A percentile compares a stretch with the other conserved stretches of the same genome.
These are phyloP conservation scores for Euptelea pleiosperma DNA, from an alignment of 164 flowering plant species.

Conservation along the genomic window DNA sequence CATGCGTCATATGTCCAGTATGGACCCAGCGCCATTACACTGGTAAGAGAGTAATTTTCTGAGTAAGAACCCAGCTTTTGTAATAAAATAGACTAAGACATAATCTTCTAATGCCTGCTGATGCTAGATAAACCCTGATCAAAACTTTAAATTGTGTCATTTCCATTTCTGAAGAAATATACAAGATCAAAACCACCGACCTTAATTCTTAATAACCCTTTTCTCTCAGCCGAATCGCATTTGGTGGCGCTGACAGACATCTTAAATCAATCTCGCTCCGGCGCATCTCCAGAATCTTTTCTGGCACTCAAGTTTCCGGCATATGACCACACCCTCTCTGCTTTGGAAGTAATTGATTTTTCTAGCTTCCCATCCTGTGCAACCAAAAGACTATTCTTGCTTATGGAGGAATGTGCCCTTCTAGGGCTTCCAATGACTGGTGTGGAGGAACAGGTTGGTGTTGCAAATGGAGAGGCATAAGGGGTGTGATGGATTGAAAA, in stretches of 20 bases:
- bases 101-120: too few relatives aligned
- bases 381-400: slow-evolving; percentile 10
- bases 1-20: too few relatives aligned
- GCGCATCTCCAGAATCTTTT: slow-evolving; percentile 25
- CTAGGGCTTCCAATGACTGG: slow-evolving; percentile 31
- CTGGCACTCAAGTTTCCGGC: slow-evolving; percentile 27
- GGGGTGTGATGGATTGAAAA: slow-evolving; percentile 39
- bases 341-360: slow-evolving; percentile 17
- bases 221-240: background rate
- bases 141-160: slow-evolving; percentile 9
- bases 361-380: slow-evolving; percentile 23
- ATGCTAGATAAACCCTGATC: slow-evolving; percentile 2
- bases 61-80: too few relatives aligned
- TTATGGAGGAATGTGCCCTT: slow-evolving; percentile 13
- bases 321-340: slow-evolving; percentile 27
- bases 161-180: slow-evolving; percentile 14
- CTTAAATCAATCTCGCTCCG: slow-evolving; percentile 27
- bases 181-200: slow-evolving; percentile 8
- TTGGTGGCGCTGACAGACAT: background rate
- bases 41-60: too few relatives aligned
- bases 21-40: too few relatives aligned
- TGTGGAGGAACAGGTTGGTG: slow-evolving; percentile 35
- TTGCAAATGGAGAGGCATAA: slow-evolving; percentile 40
- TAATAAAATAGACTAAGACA: too few relatives aligned
- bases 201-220: background rate